Conservation (phyloP, 768 basidiomycete genomes). For the Amanita subjunquillea region DNA sequence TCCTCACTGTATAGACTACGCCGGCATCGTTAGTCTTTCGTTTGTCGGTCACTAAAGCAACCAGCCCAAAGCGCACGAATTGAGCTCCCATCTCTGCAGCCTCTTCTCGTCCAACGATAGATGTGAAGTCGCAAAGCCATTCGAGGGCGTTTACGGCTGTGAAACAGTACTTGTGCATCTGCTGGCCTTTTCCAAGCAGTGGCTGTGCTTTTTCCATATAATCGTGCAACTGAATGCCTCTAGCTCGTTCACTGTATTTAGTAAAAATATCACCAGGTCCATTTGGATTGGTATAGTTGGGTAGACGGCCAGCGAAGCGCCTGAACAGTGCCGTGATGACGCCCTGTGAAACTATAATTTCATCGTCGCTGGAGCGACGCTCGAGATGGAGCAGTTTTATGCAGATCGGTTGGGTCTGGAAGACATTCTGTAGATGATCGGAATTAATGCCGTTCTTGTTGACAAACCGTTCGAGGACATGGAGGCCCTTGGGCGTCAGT, state of each 20-base stretch:
- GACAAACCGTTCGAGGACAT: conserved; percentile 99
- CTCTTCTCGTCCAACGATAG: conserved; percentile 91
- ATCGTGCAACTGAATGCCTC: conserved; percentile 63
- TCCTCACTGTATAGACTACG: conserved; percentile 87
- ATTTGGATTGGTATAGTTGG: conserved; percentile 59
- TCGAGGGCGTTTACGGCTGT: conserved; percentile 81
- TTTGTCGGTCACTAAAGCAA: conserved; percentile 83
- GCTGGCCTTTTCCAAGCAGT: conserved; percentile 34
- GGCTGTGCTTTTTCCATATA: conserved; percentile 57
- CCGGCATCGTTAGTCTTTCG: conserved; percentile 87
- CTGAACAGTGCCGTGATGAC: conserved; percentile 94
- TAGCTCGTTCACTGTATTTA: conserved; percentile 72
- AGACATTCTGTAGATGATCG: conserved; percentile 84
- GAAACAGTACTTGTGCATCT: conserved; percentile 66
- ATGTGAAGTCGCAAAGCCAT: conserved; percentile 97
- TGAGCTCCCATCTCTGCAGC: conserved; percentile 97
- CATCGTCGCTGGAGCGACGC: conserved; percentile 85
- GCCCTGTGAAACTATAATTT: conserved; percentile 90
- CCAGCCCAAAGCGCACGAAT: conserved; percentile 91
- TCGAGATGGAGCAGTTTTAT: conserved; percentile 97
- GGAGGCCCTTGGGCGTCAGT: conserved; percentile 95
- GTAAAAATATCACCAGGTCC: conserved; percentile 51
- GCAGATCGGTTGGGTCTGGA: conserved; percentile 88
- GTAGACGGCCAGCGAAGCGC: conserved; percentile 82
- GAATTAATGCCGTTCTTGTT: conserved; percentile 97